Evolutionary conservation across 2,329 filamentous ascomycete genomes (phyloP), one percentile per base, ranked within the genome.

Genomic region (Rachicladosporium sp.): DNA sequence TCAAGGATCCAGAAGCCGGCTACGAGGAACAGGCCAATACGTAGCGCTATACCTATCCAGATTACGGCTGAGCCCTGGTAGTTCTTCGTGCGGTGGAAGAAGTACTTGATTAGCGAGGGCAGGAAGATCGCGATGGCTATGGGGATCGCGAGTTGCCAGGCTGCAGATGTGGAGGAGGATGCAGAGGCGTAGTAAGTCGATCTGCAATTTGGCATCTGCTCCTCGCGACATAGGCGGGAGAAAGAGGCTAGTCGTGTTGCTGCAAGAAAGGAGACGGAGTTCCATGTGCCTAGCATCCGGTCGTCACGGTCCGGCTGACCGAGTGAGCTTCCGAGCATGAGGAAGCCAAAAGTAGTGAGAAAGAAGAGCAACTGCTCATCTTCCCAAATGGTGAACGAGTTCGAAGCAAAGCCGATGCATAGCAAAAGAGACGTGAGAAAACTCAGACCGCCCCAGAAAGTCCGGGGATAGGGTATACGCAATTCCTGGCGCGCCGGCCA

Each of bases 311-410:
- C 69, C 37, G 77, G 71, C 47, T 87, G 78, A 10, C 84, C 76
- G 52, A 93, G 71, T 1, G 88, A 88, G 2, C 81, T 78, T 9
- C 85, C 62, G 9, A 82, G 73, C 29, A 81, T 76, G n/a, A 80
- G 70, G 5, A 87, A 61, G 23, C 87, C 88, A 56, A 96, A 95
- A 0, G 88, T 91, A 2, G 78, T 77, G 43, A 95, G 74, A 64
- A 96, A 89, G 65, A 93, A 94, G 3, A 94, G 70, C 4, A 94
- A 71, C 41, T 95, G 95, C 10, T 86, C 83, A 55, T 98, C 91
- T 64, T 98, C 91, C 88, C 91, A 98, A 49, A 98, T 94, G 0
- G 89, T 96, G 63, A 88, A 98, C 0, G 91, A 98, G 63, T 98
- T 98, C 3, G 91, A 89, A 0, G 89, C 89, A 58, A 96, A 98